These are phyloP conservation scores for Tillandsia leiboldiana DNA, from an alignment of 176 grass and related monocot genomes.

Conservation along the genomic window DNA sequence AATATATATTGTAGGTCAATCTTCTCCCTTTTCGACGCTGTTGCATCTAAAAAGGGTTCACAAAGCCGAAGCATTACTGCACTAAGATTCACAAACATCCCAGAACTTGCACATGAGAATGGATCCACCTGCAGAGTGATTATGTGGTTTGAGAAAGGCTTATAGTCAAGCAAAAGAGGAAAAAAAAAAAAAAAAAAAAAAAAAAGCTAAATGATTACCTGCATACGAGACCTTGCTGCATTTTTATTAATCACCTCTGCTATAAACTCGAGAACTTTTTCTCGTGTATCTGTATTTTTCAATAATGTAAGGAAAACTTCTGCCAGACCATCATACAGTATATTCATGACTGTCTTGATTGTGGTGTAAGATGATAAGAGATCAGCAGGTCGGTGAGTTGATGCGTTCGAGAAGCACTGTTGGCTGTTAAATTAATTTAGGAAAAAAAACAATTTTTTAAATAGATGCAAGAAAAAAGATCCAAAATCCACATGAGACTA, in stretches of 20 bases:
- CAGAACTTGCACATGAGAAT: slow-evolving; percentile 69
- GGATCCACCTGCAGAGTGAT: slow-evolving; percentile 62
- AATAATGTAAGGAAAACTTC: slow-evolving; percentile 65
- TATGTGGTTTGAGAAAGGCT: background rate
- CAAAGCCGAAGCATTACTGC: slow-evolving; percentile 83
- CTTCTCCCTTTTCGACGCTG: slow-evolving; percentile 73
- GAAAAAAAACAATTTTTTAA: background rate
- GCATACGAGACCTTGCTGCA: slow-evolving; percentile 68
- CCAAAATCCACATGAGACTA: background rate
- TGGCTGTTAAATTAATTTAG: slow-evolving; percentile 34
- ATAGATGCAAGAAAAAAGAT: background rate
- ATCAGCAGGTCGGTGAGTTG: slow-evolving; percentile 62
- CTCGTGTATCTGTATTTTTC: slow-evolving; percentile 83
- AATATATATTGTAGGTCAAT: slow-evolving; percentile 83
- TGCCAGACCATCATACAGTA: slow-evolving; percentile 76
- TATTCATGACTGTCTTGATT: slow-evolving; percentile 86
- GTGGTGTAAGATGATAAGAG: slow-evolving; percentile 71
- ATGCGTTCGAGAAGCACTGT: slow-evolving; percentile 85
- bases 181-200: background rate
- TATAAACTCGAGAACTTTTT: slow-evolving; percentile 81
- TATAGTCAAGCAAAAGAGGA: background rate
- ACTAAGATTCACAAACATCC: slow-evolving; percentile 96
- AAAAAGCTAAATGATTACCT: slow-evolving; percentile 51
- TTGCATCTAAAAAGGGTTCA: slow-evolving; percentile 74
- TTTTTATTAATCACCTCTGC: slow-evolving; percentile 81